phyloP scores from a whole-genome alignment of 1,284 basidiomycete genomes.

The Marasmius oreades region DNA sequence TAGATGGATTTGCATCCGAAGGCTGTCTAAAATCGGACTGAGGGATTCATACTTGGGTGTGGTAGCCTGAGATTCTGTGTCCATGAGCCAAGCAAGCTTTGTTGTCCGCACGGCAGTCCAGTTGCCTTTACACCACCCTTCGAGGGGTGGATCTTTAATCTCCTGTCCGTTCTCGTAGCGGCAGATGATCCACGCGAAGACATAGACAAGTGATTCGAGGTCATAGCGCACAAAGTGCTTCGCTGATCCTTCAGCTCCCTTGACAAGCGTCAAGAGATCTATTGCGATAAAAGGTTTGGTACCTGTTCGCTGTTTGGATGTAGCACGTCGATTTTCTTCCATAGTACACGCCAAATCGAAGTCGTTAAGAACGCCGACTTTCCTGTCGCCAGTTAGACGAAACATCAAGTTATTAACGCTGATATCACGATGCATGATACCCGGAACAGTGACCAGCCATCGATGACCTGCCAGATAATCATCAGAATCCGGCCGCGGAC shows the following conservation, averaged over 20 bases:
- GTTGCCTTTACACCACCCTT: neutral
- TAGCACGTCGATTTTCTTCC: neutral
- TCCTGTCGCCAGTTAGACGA: neutral
- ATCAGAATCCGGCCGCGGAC: too few species aligned
- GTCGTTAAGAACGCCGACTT: conserved; percentile 27
- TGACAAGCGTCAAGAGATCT: conserved; percentile 20
- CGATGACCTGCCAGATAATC: neutral
- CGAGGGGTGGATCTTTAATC: neutral
- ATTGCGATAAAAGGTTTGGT: conserved; percentile 31
- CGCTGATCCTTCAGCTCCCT: conserved; percentile 15
- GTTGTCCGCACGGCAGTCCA: too few species aligned
- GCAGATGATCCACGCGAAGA: conserved; percentile 18
- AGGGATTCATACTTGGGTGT: too few species aligned
- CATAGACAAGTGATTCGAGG: conserved; percentile 30
- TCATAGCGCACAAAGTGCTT: conserved; percentile 27
- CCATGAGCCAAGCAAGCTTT: too few species aligned
- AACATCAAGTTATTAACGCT: conserved; percentile 30
- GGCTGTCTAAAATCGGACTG: too few species aligned
- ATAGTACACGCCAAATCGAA: conserved; percentile 24
- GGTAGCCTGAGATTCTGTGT: too few species aligned
- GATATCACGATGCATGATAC: conserved; percentile 27
- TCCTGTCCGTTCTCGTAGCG: neutral
- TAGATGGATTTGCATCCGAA: too few species aligned
- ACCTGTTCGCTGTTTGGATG: conserved; percentile 18
- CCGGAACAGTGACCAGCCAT: neutral